These are phyloP conservation scores for Rhynchospora pubera DNA, from an alignment of 176 grass and related monocot genomes.

Conservation along the genomic window DNA sequence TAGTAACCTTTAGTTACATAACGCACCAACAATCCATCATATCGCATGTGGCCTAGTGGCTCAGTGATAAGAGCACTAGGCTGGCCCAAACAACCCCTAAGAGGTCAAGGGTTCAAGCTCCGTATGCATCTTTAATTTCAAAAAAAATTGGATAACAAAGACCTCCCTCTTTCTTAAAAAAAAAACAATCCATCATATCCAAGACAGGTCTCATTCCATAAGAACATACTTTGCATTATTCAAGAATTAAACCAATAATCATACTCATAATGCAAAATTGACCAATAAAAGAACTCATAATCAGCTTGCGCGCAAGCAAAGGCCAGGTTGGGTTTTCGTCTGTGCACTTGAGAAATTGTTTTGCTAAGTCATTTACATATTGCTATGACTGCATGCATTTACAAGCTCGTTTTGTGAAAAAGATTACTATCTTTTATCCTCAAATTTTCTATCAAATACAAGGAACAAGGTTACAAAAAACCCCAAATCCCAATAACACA, in stretches of 20 bases:
- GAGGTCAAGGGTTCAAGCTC: too few species aligned
- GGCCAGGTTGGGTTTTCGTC: neutral
- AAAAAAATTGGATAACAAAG: too few species aligned
- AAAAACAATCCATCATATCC: neutral
- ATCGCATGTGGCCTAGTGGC: too few species aligned
- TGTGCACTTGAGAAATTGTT: neutral
- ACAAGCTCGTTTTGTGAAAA: neutral
- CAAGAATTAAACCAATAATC: neutral
- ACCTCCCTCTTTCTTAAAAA: too few species aligned
- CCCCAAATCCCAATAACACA: neutral
- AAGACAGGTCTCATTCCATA: neutral
- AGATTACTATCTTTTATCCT: neutral
- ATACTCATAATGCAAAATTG: neutral
- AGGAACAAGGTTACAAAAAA: neutral
- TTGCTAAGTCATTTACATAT: neutral
- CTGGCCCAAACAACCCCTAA: too few species aligned
- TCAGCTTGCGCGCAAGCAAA: neutral
- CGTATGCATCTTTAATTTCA: too few species aligned
- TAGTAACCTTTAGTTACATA: neutral
- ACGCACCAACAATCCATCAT: neutral
- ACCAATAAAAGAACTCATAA: neutral
- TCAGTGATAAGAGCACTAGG: too few species aligned
- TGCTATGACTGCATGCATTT: too few species aligned
- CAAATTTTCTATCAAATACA: neutral
- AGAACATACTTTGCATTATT: neutral